Conservation (phyloP, 345 rosid species). For the Euphorbia lathyris region DNA sequence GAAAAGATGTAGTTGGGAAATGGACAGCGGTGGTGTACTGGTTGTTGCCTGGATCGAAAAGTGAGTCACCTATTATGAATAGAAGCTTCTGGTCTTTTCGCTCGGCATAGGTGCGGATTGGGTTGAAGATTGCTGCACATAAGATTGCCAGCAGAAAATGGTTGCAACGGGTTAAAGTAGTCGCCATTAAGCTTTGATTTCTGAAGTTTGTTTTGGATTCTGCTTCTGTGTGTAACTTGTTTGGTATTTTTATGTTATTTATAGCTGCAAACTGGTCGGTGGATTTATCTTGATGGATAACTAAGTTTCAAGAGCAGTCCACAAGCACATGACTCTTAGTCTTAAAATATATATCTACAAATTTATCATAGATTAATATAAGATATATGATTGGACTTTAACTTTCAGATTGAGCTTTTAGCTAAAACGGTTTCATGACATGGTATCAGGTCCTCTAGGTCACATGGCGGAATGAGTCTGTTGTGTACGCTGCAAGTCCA, state of each 20-base stretch:
- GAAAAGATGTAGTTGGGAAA: background rate
- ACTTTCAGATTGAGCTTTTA: too few relatives aligned
- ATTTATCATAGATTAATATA: too few relatives aligned
- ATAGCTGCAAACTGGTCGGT: background rate
- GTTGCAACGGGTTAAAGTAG: background rate
- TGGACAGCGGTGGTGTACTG: background rate
- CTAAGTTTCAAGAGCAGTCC: too few relatives aligned
- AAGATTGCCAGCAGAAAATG: background rate
- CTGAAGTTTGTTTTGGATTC: background rate
- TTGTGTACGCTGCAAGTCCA: too few relatives aligned
- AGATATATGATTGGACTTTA: too few relatives aligned
- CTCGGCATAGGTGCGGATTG: background rate
- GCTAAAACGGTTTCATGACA: too few relatives aligned
- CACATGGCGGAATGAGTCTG: too few relatives aligned
- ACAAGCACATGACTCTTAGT: too few relatives aligned
- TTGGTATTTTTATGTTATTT: background rate
- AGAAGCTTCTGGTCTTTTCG: background rate
- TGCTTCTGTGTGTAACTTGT: background rate
- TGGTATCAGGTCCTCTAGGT: too few relatives aligned
- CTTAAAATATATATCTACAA: too few relatives aligned
- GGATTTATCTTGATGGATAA: too few relatives aligned
- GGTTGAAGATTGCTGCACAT: background rate
- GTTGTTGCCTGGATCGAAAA: constrained; percentile 4
- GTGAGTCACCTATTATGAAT: background rate
- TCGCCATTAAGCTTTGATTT: background rate